Percentiles rank a stretch among this genome's conserved stretches.
Conservation (phyloP, 345 rosid species). For the Zanthoxylum bungeanum region DNA sequence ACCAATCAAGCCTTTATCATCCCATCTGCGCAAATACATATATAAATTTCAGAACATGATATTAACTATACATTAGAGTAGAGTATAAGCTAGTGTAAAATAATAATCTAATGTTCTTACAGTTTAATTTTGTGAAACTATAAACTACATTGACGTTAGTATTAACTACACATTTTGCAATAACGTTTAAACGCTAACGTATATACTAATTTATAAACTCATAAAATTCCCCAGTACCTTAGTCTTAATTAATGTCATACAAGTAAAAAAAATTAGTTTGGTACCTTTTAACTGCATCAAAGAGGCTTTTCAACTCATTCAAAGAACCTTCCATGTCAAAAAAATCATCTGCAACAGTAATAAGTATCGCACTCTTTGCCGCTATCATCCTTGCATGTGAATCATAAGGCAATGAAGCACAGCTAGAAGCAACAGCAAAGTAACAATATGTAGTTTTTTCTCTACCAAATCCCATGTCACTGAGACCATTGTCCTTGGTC, state of each 20-base stretch:
- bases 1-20: conserved; percentile 41
- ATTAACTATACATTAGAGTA: too few relatives aligned
- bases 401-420: conserved; percentile 36
- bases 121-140: too few relatives aligned
- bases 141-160: too few relatives aligned
- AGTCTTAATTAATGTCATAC: too few relatives aligned
- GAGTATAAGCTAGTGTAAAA: too few relatives aligned
- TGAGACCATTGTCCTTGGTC: conserved; percentile 44
- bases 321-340: conserved; percentile 55
- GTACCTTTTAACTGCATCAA: conserved; percentile 48
- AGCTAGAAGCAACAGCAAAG: conserved; percentile 37
- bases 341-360: conserved; percentile 69
- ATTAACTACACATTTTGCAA: too few relatives aligned
- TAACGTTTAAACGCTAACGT: too few relatives aligned
- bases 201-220: too few relatives aligned
- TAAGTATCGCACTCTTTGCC: conserved; percentile 44
- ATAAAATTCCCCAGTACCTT: too few relatives aligned
- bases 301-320: conserved; percentile 40
- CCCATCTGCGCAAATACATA: conserved; percentile 39
- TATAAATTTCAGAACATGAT: too few relatives aligned
- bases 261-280: background rate
- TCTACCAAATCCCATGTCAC: conserved; percentile 57
- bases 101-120: too few relatives aligned
- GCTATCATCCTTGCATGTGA: conserved; percentile 28
- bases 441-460: conserved; percentile 62